A percentile compares a stretch with the other conserved stretches of the same genome.
Conservation (phyloP, 2,329 filamentous ascomycete species). For the Zymoseptoria crescenta region DNA sequence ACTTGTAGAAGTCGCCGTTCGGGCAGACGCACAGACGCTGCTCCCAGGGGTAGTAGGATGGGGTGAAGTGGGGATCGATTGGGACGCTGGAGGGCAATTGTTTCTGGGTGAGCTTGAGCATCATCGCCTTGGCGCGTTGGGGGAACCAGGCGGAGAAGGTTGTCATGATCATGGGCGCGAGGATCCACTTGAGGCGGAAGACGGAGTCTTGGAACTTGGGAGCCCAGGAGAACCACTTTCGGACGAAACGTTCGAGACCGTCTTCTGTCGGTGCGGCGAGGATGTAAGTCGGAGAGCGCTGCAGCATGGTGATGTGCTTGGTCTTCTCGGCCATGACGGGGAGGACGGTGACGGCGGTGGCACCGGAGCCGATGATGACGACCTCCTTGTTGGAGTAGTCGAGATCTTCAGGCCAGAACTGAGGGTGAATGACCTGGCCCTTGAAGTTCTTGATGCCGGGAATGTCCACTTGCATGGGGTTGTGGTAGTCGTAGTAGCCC, state of each 20-base stretch:
- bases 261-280: constrained; percentile 25
- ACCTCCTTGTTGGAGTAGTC: constrained; percentile 61
- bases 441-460: constrained; percentile 60
- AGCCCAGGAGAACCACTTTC: constrained; percentile 17
- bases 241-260: constrained; percentile 19
- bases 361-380: constrained; percentile 67
- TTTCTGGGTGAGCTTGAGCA: constrained; percentile 39
- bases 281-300: constrained; percentile 64
- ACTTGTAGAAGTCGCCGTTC: constrained; percentile 51
- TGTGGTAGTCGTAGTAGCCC: constrained; percentile 68
- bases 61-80: constrained; percentile 36
- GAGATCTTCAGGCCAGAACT: constrained; percentile 66
- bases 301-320: constrained; percentile 65
- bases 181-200: constrained; percentile 31
- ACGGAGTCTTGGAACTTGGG: constrained; percentile 22
- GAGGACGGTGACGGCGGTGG: constrained; percentile 70
- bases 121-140: constrained; percentile 19
- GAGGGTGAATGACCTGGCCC: constrained; percentile 58
- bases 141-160: constrained; percentile 29
- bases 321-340: constrained; percentile 61
- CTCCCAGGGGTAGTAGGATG: constrained; percentile 49
- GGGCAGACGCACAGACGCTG: constrained; percentile 68
- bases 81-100: constrained; percentile 42
- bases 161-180: constrained; percentile 29
- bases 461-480: constrained; percentile 53